Conservation (phyloP, 257 asterid genomes). For the Marsdenia floribunda region DNA sequence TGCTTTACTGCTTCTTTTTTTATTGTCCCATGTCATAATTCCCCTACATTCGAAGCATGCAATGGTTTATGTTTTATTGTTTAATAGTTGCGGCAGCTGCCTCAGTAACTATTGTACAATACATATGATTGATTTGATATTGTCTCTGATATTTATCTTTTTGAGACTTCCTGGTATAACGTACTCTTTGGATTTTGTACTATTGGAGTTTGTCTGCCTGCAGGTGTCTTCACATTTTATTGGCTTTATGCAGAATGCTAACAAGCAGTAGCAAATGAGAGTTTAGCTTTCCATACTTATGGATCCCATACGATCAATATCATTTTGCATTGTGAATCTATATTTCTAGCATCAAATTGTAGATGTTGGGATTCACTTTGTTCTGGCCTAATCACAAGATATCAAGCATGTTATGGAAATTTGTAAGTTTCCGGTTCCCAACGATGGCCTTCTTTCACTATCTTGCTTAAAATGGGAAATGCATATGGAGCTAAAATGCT, state of each 20-base stretch:
- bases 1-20: conserved; percentile 11
- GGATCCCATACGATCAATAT: neutral
- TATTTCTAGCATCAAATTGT: neutral
- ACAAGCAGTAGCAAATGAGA: neutral
- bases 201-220: conserved; percentile 6
- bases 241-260: conserved; percentile 4
- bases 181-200: neutral
- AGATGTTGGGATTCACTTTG: neutral
- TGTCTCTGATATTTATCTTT: neutral
- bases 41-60: neutral
- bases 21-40: neutral
- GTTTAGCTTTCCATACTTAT: neutral
- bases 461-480: neutral
- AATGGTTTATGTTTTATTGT: conserved; percentile 1
- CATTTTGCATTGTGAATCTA: neutral
- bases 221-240: conserved; percentile 2
- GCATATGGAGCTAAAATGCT: neutral
- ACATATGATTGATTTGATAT: conserved; percentile 16
- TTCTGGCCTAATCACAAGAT: neutral
- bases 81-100: conserved; percentile 20
- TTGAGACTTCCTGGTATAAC: neutral
- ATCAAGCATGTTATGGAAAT: neutral
- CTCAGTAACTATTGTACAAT: conserved; percentile 16
- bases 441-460: neutral
- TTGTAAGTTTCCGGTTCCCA: neutral